Base-by-base conservation (phyloP, 1,284 basidiomycete species). In the Amylostereum areolatum region DNA sequence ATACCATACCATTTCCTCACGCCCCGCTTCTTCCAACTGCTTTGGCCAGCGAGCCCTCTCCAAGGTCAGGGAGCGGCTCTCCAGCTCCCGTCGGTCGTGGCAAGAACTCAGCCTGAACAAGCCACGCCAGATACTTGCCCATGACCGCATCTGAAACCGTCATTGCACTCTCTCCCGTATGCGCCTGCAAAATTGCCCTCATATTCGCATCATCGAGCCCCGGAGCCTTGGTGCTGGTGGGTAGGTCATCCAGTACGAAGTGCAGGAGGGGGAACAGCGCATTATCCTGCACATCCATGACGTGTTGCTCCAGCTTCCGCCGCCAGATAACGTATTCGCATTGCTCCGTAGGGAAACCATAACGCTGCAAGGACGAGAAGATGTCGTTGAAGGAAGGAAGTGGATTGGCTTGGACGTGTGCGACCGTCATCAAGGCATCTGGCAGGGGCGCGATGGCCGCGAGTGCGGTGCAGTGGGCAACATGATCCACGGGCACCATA, bases 401-500 rank as follows among this genome's bases (percentile, higher is more conserved):
- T 0, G 97, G 97, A 28, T 80, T 78, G 1, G 94, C 92, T 10
- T 90, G 89, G 43, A 99, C 81, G 62, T 99, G 96, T 47, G 92
- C 74, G 9, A 98, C 94, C 35, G 80, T 74, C 54, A 89, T 75
- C 1, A 72, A 59, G 7, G 72, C 67, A n/a, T 70, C 59, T 2
- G 70, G 66, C 24, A 77, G 73, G 49, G 75, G 83, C 5, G 71
- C 72, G 47, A 81, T 64, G 7, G 86, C 81, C 1, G 93, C 89
- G 18, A 91, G 73, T 1, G 89, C 72, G 3, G 84, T 83, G 60
- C 91, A 87, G 2, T 83, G 78, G 1, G 97, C 95, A 53, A 99
- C 96, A 64, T 97, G 92, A 68, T 99, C 91, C 29, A 99, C 97
- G 0, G 97, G 97, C 18, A 95, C 91, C 90, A 98, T 96, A 71